Percentiles rank a stretch among this genome's conserved stretches.
phyloP scores from a whole-genome alignment of 2,329 filamentous ascomycete species.

The Microdochium paspali region DNA sequence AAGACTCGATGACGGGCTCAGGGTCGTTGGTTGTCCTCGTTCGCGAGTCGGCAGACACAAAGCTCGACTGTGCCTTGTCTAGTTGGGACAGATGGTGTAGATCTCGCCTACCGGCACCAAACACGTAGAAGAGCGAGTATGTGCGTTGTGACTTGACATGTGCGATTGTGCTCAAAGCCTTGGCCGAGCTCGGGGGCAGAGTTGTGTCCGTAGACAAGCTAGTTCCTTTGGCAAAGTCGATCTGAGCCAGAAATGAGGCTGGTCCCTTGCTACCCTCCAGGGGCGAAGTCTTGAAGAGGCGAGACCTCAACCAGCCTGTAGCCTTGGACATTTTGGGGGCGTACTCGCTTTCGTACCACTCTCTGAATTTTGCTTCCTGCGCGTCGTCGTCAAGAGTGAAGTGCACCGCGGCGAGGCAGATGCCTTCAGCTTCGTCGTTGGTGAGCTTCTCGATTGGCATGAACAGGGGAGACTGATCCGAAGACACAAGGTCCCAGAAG shows the following conservation, averaged over 20 bases:
- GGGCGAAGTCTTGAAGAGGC: constrained; percentile 58
- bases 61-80: constrained; percentile 34
- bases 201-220: constrained; percentile 41
- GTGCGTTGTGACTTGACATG: constrained; percentile 45
- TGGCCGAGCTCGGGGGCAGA: constrained; percentile 39
- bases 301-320: constrained; percentile 69
- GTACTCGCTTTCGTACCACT: constrained; percentile 72
- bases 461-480: constrained; percentile 46
- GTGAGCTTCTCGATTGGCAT: constrained; percentile 48
- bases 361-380: constrained; percentile 40
- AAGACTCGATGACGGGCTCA: constrained; percentile 53
- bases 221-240: constrained; percentile 59
- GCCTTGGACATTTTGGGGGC: constrained; percentile 61
- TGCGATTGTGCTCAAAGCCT: constrained; percentile 51
- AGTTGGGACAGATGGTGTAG: constrained; percentile 45
- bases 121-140: constrained; percentile 71
- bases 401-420: constrained; percentile 53
- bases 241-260: constrained; percentile 54
- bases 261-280: constrained; percentile 45
- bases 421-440: constrained; percentile 47
- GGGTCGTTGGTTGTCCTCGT: constrained; percentile 44
- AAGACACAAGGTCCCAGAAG: constrained; percentile 59
- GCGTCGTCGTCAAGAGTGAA: constrained; percentile 43
- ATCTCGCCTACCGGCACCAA: constrained; percentile 65
- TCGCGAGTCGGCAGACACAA: constrained; percentile 42